Evolutionary conservation across 768 basidiomycete genomes (phyloP), one percentile per base, ranked within the genome.

Genomic region (Clitopilus passeckerianus): DNA sequence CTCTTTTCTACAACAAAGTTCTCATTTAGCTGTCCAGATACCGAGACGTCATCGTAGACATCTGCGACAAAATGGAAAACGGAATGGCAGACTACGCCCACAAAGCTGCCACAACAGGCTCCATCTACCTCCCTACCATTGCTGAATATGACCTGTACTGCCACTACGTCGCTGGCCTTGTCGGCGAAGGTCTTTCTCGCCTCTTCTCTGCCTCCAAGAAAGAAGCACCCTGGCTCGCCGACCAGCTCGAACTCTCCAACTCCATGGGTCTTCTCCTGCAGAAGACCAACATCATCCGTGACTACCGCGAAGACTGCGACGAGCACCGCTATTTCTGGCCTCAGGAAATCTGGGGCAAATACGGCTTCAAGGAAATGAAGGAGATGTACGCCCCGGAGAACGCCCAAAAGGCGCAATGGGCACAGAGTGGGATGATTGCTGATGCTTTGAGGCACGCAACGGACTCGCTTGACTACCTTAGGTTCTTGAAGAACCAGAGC

Each of bases 21-120:
- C 61, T 54, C 24, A 44, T 16, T 54, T 34, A 16, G 22, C 27
- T 59, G 56, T 59, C 1, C 63, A 89, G 88, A 34, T 93, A 90
- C 74, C 87, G 84, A 66, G 74, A 79, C 7, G 83, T 94, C 70
- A 98, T 99, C 61, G 73, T 91, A 57, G 87, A 91, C 70, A 93
- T 96, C 60, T 78, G 82, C 56, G 73, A 78, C 50, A 95, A 95
- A 75, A 98, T 98, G 96, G 87, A 87, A 58, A 79, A 74, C 3
- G 96, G 96, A 18, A 99, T 99, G 96, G 94, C 97, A 22, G 93
- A 96, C 72, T 98, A 90, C 68, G 87, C 93, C 0, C 91, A 92
- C 73, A 86, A 87, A 63, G 87, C 92, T 5, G 87, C 88, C 5
- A 75, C 87, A 5, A 85, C 85, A 0, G 86, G 86, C 55, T 76